Evolutionary conservation across 2,329 filamentous ascomycete species (phyloP).

Genomic region (Colletotrichum sp.): DNA sequence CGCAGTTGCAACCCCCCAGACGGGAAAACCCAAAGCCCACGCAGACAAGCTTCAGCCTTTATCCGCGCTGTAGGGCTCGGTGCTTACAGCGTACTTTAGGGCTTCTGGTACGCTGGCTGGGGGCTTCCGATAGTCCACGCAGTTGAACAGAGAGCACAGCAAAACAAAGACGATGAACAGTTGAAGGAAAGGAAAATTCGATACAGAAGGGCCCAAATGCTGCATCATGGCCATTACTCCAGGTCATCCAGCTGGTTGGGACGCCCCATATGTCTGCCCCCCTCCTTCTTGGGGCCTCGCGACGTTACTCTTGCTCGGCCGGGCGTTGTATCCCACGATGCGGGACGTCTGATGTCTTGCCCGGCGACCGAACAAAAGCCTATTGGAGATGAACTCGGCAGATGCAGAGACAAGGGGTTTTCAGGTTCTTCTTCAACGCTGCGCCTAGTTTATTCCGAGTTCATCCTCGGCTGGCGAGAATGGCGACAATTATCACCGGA

Average conservation of each 20-base stretch:
- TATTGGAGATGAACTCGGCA: not conserved
- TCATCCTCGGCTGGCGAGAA: conserved; percentile 6
- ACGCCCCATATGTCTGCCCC: not conserved
- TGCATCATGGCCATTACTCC: not conserved
- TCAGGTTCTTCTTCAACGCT: not conserved
- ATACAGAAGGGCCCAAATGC: not conserved
- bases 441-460: not conserved
- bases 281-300: not conserved
- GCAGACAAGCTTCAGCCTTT: not conserved
- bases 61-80: not conserved
- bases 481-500: not conserved
- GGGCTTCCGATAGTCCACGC: not conserved
- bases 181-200: not conserved
- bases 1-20: not conserved
- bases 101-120: not conserved
- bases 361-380: conserved; percentile 15
- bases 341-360: conserved; percentile 3
- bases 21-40: not conserved
- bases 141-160: not conserved
- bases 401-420: not conserved
- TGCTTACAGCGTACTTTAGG: not conserved
- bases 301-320: not conserved
- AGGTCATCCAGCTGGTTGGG: not conserved
- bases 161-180: not conserved
- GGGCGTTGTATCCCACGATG: not conserved